A percentile compares a stretch with the other conserved stretches of the same genome.
phyloP scores from a whole-genome alignment of 768 basidiomycete genomes.

The Termitomyces sp. region DNA sequence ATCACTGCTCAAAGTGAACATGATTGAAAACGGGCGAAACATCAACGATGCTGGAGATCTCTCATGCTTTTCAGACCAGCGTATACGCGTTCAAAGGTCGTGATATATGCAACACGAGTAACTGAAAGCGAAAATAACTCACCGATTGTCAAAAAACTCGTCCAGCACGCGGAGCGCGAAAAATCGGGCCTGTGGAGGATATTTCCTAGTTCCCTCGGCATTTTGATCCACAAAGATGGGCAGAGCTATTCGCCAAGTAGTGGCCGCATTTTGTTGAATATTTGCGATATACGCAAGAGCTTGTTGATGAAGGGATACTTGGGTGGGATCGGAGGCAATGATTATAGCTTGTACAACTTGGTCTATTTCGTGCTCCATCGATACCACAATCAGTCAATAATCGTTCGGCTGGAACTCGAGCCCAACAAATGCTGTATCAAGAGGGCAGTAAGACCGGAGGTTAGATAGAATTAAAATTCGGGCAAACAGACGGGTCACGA shows the following conservation, averaged over 20 bases:
- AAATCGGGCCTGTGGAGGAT: slow-evolving; percentile 70
- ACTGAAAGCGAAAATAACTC: slow-evolving; percentile 25
- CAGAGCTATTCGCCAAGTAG: slow-evolving; percentile 79
- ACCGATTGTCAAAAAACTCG: slow-evolving; percentile 81
- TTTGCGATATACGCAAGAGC: slow-evolving; percentile 79
- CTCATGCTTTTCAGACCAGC: background rate
- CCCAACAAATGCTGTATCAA: background rate
- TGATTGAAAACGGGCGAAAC: background rate
- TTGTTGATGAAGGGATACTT: slow-evolving; percentile 70
- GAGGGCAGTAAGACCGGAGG: slow-evolving; percentile 1
- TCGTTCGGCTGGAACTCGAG: background rate
- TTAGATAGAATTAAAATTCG: slow-evolving; percentile 15
- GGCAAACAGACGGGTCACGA: slow-evolving; percentile 14
- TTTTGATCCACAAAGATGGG: slow-evolving; percentile 63
- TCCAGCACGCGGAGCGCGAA: slow-evolving; percentile 77
- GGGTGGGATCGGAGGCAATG: slow-evolving; percentile 80
- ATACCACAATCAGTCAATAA: background rate
- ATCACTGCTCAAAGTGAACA: background rate
- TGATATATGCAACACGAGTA: background rate
- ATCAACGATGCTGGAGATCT: background rate
- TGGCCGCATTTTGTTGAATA: slow-evolving; percentile 69
- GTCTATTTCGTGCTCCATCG: slow-evolving; percentile 73
- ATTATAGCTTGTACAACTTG: slow-evolving; percentile 80
- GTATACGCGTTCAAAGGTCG: background rate
- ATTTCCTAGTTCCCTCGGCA: slow-evolving; percentile 57